Base-by-base conservation (phyloP, 1,139 yeast genomes). In the Suhomyces bolitotheri region DNA sequence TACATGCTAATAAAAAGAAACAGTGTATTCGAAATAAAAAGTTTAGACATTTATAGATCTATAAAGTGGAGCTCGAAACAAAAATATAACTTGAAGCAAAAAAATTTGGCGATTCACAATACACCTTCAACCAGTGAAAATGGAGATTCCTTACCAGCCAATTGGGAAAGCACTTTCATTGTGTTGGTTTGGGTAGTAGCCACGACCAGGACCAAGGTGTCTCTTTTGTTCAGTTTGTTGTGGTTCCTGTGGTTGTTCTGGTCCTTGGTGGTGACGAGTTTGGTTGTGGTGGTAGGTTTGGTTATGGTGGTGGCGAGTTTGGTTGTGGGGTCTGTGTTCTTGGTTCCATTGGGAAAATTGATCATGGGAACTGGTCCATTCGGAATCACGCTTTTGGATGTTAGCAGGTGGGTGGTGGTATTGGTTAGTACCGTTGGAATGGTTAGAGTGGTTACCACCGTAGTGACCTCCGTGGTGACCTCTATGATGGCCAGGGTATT, bases 381-480 rank as follows among this genome's bases (percentile, higher is more conserved):
- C n/a, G n/a, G n/a, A n/a, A n/a, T n/a, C n/a, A n/a, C n/a, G n/a
- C n/a, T n/a, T n/a, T n/a, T n/a, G n/a, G n/a, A n/a, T n/a, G n/a
- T n/a, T n/a, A n/a, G n/a, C n/a, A n/a, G n/a, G n/a, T n/a, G n/a
- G 7, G 20, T 17, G 20, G 20, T 17, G 20, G 20, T 6, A 17
- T 7, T 8, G 7, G 20, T 17, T 17, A 7, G 7, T 17, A 8
- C 8, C 7, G 6, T 17, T 6, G 20, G 20, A 17, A 8, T 17
- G 20, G 20, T 17, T 17, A 8, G 20, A 7, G 20, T 17, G 6
- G 20, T 17, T 17, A 8, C 8, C 7, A 8, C 8, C 13, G 25
- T 22, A 11, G 25, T 22, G 25, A 11, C 5, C 7, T 5, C 26
- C 26, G 14, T 24, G 26, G 26, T 24, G 25, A 11, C 25, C 25